A percentile compares a stretch with the other conserved stretches of the same genome.
phyloP scores from a whole-genome alignment of 495 filamentous ascomycete genomes.

The Penicillium bovifimosum region DNA sequence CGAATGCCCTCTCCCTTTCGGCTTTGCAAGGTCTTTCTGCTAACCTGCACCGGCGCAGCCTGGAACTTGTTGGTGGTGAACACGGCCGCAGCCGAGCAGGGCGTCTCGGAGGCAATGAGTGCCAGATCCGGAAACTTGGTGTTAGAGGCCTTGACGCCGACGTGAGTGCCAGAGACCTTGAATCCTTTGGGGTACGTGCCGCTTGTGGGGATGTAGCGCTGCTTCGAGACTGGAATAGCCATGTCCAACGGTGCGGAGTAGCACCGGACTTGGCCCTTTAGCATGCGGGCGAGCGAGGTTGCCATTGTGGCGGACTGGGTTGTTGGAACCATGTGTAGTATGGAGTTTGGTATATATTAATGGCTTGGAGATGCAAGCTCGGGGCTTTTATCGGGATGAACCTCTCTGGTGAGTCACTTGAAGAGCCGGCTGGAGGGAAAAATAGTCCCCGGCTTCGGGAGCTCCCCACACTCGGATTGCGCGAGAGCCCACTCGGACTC shows the following conservation, averaged over 20 bases:
- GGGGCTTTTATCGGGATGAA: background rate
- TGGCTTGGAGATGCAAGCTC: background rate
- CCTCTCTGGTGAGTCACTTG: slow-evolving; percentile 16
- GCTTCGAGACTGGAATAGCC: slow-evolving; percentile 64
- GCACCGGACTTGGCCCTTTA: slow-evolving; percentile 41
- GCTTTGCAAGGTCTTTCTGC: slow-evolving; percentile 60
- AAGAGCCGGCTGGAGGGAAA: slow-evolving; percentile 10
- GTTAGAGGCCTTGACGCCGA: slow-evolving; percentile 90
- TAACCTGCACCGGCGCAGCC: slow-evolving; percentile 87
- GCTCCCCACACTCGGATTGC: slow-evolving; percentile 13
- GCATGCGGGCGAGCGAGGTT: slow-evolving; percentile 34
- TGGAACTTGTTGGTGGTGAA: slow-evolving; percentile 99
- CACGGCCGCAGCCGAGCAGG: slow-evolving; percentile 88
- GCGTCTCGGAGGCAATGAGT: slow-evolving; percentile 77
- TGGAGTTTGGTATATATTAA: background rate
- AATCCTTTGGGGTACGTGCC: slow-evolving; percentile 91
- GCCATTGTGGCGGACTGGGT: slow-evolving; percentile 34
- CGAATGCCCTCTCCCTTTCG: slow-evolving; percentile 65
- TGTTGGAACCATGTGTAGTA: slow-evolving; percentile 24
- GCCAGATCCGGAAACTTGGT: slow-evolving; percentile 85
- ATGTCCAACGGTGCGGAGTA: slow-evolving; percentile 60
- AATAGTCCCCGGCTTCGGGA: slow-evolving; percentile 24
- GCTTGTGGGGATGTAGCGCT: slow-evolving; percentile 80
- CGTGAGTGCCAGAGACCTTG: slow-evolving; percentile 76
- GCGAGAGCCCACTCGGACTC: slow-evolving; percentile 7